phyloP scores from a whole-genome alignment of 2,329 filamentous ascomycete genomes.

The Helotiales sp. region DNA sequence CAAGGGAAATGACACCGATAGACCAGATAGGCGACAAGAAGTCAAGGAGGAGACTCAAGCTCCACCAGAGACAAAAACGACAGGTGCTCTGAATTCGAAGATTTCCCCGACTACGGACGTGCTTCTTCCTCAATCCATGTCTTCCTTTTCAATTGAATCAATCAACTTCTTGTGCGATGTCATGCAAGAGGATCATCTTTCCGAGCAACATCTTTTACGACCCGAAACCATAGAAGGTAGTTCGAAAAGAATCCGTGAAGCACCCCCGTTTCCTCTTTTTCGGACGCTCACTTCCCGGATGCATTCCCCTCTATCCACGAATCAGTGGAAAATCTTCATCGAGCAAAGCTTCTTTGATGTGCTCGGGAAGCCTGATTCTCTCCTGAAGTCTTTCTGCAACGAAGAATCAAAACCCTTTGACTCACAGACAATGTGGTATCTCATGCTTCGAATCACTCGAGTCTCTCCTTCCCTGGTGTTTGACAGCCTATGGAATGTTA shows the following conservation, averaged over 20 bases:
- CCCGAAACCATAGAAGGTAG: constrained; percentile 36
- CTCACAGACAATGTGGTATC: constrained; percentile 67
- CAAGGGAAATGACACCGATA: neutral
- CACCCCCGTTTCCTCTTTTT: neutral
- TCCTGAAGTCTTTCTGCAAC: constrained; percentile 62
- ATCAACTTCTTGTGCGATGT: constrained; percentile 66
- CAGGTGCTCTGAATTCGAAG: constrained; percentile 15
- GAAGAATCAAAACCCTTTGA: constrained; percentile 57
- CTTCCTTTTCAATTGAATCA: constrained; percentile 57
- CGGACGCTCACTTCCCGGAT: neutral
- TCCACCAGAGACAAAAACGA: neutral
- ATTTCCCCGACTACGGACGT: constrained; percentile 40
- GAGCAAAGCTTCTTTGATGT: constrained; percentile 69
- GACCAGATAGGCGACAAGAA: constrained; percentile 12
- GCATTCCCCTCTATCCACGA: constrained; percentile 7
- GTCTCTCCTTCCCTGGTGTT: constrained; percentile 63
- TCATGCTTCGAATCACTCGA: constrained; percentile 63
- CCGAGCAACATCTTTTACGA: constrained; percentile 55
- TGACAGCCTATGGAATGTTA: constrained; percentile 67
- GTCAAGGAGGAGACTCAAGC: neutral
- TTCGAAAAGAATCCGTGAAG: constrained; percentile 23
- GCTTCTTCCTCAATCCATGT: constrained; percentile 62
- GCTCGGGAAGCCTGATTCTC: constrained; percentile 60
- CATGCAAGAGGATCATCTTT: constrained; percentile 60
- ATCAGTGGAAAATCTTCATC: constrained; percentile 63